A percentile compares a stretch with the other conserved stretches of the same genome.
Evolutionary conservation across 2,329 filamentous ascomycete genomes (phyloP).

Genomic region (Colletotrichum abscissum): DNA sequence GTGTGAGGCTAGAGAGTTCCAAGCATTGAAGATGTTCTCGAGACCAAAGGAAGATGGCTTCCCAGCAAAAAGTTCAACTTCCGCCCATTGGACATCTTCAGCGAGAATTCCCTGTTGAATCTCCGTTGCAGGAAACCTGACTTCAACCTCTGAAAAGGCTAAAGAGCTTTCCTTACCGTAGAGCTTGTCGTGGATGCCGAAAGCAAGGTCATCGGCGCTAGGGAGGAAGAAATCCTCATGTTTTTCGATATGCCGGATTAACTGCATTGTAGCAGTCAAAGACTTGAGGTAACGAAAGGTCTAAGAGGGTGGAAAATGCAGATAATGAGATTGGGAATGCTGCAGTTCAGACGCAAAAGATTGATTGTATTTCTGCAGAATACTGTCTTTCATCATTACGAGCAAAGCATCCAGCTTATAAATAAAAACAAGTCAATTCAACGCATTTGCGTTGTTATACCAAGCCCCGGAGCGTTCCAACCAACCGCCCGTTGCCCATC

Average conservation of each 20-base stretch:
- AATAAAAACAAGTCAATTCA: neutral
- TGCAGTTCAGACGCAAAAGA: neutral
- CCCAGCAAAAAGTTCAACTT: neutral
- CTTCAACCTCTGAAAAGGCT: neutral
- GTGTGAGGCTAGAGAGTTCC: neutral
- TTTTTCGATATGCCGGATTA: neutral
- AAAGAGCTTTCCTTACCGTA: neutral
- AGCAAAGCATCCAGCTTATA: neutral
- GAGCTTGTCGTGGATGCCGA: neutral
- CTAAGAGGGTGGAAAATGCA: neutral
- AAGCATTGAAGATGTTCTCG: neutral
- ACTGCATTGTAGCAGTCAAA: neutral
- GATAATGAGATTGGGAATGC: neutral
- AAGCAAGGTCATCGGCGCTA: neutral
- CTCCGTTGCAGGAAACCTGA: neutral
- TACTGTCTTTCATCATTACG: neutral
- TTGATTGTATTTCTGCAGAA: neutral
- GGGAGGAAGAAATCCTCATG: conserved; percentile 6
- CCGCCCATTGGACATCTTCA: neutral
- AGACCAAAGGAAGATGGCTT: neutral
- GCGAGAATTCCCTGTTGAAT: neutral
- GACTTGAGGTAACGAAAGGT: neutral
- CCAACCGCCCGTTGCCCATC: neutral
- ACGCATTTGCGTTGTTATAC: no score
- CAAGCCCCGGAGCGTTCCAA: no score